phyloP scores from a whole-genome alignment of 495 filamentous ascomycete genomes.

The Daldinia caldariorum region DNA sequence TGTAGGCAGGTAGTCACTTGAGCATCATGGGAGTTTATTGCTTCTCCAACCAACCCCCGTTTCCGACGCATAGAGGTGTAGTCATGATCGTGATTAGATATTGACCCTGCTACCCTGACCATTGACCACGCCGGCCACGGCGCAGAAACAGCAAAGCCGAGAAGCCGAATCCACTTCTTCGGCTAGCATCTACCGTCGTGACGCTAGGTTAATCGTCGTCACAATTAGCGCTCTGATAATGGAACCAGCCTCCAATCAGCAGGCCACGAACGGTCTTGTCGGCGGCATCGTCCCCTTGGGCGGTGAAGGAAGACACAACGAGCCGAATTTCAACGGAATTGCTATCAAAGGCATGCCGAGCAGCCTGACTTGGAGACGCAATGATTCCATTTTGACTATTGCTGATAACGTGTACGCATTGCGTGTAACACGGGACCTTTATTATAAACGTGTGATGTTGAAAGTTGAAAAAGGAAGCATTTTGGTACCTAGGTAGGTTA shows the following conservation, averaged over 20 bases:
- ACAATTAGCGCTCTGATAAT: constrained; percentile 40
- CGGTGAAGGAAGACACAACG: constrained; percentile 39
- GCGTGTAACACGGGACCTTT: constrained; percentile 30
- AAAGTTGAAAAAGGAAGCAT: constrained; percentile 4
- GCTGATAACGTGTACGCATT: constrained; percentile 14
- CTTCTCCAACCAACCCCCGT: constrained; percentile 11
- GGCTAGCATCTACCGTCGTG: constrained; percentile 27
- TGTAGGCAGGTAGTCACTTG: constrained; percentile 8
- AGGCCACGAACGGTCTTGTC: constrained; percentile 8
- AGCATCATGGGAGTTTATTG: constrained; percentile 17
- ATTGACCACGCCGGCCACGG: not conserved
- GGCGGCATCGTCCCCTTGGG: constrained; percentile 22
- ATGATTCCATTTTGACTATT: no score
- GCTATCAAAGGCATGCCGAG: constrained; percentile 28
- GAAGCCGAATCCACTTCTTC: constrained; percentile 32
- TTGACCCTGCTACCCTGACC: constrained; percentile 4
- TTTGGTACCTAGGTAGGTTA: not conserved
- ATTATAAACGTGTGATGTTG: not conserved
- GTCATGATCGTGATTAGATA: constrained; percentile 4
- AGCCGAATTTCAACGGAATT: constrained; percentile 15
- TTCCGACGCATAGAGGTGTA: constrained; percentile 21
- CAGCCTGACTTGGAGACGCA: constrained; percentile 22
- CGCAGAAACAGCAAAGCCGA: constrained; percentile 18
- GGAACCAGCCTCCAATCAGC: constrained; percentile 34
- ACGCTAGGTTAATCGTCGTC: constrained; percentile 35